phyloP scores from a whole-genome alignment of 805 yeast genomes.

The Ogataea nitratoaversa region DNA sequence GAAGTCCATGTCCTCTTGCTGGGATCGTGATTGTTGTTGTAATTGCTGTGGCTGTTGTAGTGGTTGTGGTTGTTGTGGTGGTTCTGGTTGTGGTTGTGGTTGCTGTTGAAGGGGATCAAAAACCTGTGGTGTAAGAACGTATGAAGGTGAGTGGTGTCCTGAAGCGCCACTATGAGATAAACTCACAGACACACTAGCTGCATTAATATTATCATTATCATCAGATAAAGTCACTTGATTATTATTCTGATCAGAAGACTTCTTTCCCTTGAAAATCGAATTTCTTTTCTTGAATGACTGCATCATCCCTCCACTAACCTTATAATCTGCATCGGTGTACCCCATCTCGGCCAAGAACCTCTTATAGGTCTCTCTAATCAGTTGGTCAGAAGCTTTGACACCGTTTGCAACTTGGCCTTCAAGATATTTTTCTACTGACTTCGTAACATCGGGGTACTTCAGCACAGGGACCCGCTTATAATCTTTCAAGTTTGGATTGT shows the following conservation, averaged over 20 bases:
- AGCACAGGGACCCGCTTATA: constrained; percentile 31
- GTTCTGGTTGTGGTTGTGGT: neutral
- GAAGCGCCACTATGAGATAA: neutral
- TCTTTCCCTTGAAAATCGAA: constrained; percentile 16
- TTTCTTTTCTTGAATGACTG: constrained; percentile 32
- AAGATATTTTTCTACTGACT: constrained; percentile 27
- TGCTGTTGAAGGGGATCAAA: neutral
- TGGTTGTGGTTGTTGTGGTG: neutral
- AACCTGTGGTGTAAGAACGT: neutral
- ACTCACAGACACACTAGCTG: neutral
- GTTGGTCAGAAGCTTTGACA: constrained; percentile 23
- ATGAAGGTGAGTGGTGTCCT: neutral
- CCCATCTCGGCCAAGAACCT: constrained; percentile 20
- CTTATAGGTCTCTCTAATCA: constrained; percentile 19
- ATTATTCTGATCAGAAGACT: neutral
- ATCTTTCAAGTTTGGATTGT: constrained; percentile 25
- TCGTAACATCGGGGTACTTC: constrained; percentile 32
- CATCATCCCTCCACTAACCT: constrained; percentile 32
- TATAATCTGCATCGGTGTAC: constrained; percentile 18
- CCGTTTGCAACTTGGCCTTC: constrained; percentile 13
- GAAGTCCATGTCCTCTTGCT: constrained; percentile 15
- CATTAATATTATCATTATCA: neutral
- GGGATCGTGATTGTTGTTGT: neutral
- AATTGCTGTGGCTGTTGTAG: neutral
- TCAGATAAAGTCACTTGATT: no score